These are phyloP conservation scores for Hypoxylon sp. DNA, from an alignment of 2,329 filamentous ascomycete genomes.

Conservation along the genomic window DNA sequence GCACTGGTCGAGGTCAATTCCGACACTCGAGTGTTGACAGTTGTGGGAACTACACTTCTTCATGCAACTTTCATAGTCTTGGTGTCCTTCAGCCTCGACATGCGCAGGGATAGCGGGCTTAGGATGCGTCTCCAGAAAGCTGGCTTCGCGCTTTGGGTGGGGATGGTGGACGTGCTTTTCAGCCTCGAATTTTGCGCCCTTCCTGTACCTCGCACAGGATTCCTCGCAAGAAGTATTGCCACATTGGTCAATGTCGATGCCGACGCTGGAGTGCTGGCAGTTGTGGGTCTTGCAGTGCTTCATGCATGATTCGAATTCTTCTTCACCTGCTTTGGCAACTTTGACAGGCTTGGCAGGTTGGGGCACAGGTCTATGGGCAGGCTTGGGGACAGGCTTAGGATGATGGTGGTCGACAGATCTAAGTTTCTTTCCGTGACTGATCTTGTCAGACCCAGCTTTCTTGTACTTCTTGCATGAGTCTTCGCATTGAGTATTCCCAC, in stretches of 20 bases:
- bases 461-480: constrained; percentile 17
- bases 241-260: constrained; percentile 18
- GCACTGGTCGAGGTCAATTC: constrained; percentile 25
- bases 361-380: too few species aligned
- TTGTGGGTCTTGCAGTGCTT: constrained; percentile 27
- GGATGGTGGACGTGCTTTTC: neutral
- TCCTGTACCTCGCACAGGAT: constrained; percentile 16
- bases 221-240: constrained; percentile 29
- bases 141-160: neutral
- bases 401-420: constrained; percentile 1
- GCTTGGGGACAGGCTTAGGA: neutral
- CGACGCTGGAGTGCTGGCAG: constrained; percentile 33
- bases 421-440: too few species aligned
- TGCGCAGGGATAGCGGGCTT: neutral
- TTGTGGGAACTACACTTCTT: constrained; percentile 30
- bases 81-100: neutral
- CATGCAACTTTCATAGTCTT: constrained; percentile 26
- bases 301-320: constrained; percentile 24
- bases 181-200: neutral
- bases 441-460: too few species aligned
- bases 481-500: constrained; percentile 30
- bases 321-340: neutral
- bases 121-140: constrained; percentile 9
- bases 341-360: neutral
- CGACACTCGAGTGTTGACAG: constrained; percentile 33